Conservation (phyloP, 768 basidiomycete genomes). For the Termitomyces sp. region DNA sequence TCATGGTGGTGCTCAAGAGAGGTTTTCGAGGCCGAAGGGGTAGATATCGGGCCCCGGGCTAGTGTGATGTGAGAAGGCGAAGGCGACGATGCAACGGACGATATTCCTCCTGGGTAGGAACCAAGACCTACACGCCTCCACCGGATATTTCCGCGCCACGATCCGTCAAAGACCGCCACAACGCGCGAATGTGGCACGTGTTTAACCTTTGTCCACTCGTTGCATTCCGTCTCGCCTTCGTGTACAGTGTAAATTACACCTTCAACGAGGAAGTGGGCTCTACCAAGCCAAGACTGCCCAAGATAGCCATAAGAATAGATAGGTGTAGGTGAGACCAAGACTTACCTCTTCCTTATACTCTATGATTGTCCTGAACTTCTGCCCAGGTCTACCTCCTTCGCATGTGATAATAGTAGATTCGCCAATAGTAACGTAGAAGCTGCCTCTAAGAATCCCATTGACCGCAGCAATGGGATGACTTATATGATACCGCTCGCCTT, state of each 20-base stretch:
- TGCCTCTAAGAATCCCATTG: constrained; percentile 89
- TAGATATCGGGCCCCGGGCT: constrained; percentile 30
- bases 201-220: constrained; percentile 83
- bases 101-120: constrained; percentile 38
- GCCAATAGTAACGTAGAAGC: constrained; percentile 85
- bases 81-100: constrained; percentile 45
- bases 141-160: constrained; percentile 80
- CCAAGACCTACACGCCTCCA: constrained; percentile 63
- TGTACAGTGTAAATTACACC: constrained; percentile 87
- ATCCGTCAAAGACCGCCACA: constrained; percentile 83
- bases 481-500: constrained; percentile 82
- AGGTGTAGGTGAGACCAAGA: constrained; percentile 5
- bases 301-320: not conserved
- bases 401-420: constrained; percentile 84
- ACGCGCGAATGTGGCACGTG: constrained; percentile 80
- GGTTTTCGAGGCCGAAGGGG: constrained; percentile 40
- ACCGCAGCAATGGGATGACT: constrained; percentile 88
- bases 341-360: constrained; percentile 96
- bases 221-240: constrained; percentile 57
- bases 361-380: constrained; percentile 75
- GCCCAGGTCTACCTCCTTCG: constrained; percentile 57
- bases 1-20: constrained; percentile 40
- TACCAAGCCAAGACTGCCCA: constrained; percentile 81
- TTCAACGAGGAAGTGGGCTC: constrained; percentile 79
- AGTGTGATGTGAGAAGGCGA: constrained; percentile 43